Base-by-base conservation (phyloP, 2,329 filamentous ascomycete genomes). In the Talaromyces sp. region DNA sequence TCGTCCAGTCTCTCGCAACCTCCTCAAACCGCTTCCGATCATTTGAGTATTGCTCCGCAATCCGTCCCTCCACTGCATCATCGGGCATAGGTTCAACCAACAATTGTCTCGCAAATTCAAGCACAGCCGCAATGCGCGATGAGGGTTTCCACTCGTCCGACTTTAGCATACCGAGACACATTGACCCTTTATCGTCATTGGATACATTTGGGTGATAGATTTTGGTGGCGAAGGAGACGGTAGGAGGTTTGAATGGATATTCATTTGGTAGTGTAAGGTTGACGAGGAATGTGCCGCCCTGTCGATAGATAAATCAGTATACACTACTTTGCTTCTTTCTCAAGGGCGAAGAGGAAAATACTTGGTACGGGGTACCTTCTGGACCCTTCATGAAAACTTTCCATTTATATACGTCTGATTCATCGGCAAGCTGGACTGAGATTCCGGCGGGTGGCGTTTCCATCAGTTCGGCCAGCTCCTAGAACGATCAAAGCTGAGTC, bases 181-280 rank as follows among this genome's bases (percentile, higher is more conserved):
- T 91, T 79, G 85, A 89, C 68, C 93, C 93, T 70, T 88, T 86
- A 74, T 86, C 85, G 78, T 96, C 93, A 84, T 96, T 95, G 74
- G 90, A 92, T 66, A 97, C 87, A 80, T 97, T 97, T 52, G 93
- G 93, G 82, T 97, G 93, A 85, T 96, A 97, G 83, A 97, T 91
- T 80, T 93, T 94, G 61, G 93, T 97, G 69, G 83, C 81, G 85
- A 97, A 96, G 74, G 85, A 87, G 71, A 96, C 84, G 67, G 85
- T 82, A 17, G 93, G 93, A 25, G 92, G 88, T 80, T 95, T 95
- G 87, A 96, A 97, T 41, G 93, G 93, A 82, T 96, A 97, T 73
- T 92, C 89, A 71, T 83, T 80, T 15, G 93, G 92, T 11, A 97
- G 87, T 47, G 79, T 84, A 70, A 97, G 83, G 68, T 88, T 80